A percentile compares a stretch with the other conserved stretches of the same genome.
Evolutionary conservation across 345 rosid genomes (phyloP).

Genomic region (Syzygium aromaticum): DNA sequence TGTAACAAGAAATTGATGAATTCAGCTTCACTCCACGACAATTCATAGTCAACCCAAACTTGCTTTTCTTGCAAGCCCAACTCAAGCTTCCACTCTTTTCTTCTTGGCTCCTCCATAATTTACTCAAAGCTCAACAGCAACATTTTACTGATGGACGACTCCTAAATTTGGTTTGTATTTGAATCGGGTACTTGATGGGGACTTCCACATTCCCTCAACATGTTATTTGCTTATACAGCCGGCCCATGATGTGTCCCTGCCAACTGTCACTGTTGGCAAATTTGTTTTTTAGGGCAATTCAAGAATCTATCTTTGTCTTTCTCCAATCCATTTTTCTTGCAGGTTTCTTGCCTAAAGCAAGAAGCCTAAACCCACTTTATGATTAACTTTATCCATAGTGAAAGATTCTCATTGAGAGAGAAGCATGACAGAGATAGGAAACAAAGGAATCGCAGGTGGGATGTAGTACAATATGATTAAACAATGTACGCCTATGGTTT

Average conservation of each 20-base stretch:
- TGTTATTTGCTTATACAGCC: background rate
- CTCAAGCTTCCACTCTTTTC: background rate
- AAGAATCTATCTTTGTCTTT: background rate
- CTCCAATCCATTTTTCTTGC: background rate
- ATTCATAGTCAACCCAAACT: background rate
- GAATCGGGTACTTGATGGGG: background rate
- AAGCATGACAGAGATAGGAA: background rate
- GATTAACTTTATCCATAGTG: background rate
- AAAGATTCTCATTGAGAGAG: background rate
- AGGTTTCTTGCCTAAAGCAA: background rate
- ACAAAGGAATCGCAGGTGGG: background rate
- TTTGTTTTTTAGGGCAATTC: background rate
- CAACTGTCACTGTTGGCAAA: background rate
- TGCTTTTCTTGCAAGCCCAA: slow-evolving; percentile 4
- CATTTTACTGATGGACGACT: background rate
- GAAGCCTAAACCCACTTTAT: background rate
- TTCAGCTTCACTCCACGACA: background rate
- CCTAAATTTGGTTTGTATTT: background rate
- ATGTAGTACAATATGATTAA: background rate
- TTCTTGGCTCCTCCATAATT: background rate
- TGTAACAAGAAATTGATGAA: background rate
- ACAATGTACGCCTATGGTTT: background rate
- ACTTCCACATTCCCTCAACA: background rate
- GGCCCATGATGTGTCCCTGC: background rate
- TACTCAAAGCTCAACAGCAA: background rate